Evolutionary conservation across 148 eudicot genomes (phyloP).

Genomic region (Silene uniflora): DNA sequence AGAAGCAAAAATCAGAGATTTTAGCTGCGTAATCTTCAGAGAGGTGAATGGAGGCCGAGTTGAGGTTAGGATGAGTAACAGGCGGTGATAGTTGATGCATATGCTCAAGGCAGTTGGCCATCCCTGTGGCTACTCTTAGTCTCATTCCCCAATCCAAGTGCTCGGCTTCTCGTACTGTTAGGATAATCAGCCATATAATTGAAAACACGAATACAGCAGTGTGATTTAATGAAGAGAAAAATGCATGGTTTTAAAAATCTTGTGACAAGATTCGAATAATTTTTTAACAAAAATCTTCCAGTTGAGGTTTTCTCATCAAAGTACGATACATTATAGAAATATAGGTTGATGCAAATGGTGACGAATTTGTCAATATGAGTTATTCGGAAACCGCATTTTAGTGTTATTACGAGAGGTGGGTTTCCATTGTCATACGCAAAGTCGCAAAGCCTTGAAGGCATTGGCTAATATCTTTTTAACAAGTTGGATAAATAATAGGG

Average conservation of each 20-base stretch:
- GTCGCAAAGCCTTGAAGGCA: too few species aligned
- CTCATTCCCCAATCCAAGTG: conserved; percentile 84
- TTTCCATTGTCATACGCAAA: too few species aligned
- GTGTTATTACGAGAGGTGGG: neutral
- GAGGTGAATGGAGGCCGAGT: conserved; percentile 57
- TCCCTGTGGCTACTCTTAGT: conserved; percentile 72
- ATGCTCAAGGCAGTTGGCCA: conserved; percentile 79
- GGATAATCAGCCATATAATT: neutral
- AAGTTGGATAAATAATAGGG: neutral
- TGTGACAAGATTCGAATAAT: neutral
- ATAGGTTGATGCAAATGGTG: neutral
- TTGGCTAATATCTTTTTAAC: too few species aligned
- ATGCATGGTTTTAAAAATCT: neutral
- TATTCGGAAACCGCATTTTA: neutral
- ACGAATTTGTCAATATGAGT: neutral
- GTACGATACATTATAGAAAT: neutral
- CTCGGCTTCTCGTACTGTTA: conserved; percentile 84
- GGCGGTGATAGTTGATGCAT: conserved; percentile 74
- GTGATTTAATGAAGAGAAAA: neutral
- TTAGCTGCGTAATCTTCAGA: conserved; percentile 90
- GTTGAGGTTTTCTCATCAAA: neutral
- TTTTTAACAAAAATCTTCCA: too few species aligned
- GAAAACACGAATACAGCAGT: neutral
- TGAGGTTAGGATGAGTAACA: conserved; percentile 51
- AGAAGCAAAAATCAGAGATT: conserved; percentile 68